phyloP scores from a whole-genome alignment of 495 filamentous ascomycete species.

The Hypoxylon lenormandii region DNA sequence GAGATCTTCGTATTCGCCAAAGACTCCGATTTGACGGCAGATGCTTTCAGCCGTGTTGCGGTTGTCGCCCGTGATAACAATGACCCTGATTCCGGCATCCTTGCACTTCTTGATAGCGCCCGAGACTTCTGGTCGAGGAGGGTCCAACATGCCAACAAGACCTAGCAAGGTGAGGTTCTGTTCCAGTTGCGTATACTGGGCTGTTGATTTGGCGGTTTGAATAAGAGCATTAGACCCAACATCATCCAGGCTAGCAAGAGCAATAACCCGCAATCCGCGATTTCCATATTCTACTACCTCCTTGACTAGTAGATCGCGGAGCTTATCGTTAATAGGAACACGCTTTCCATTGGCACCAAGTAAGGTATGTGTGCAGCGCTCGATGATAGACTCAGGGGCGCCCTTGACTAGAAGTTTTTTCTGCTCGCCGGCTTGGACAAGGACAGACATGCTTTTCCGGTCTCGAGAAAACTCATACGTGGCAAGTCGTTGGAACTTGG shows the following conservation, averaged over 20 bases:
- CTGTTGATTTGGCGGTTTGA: constrained; percentile 78
- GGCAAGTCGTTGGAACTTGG: constrained; percentile 75
- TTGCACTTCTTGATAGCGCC: constrained; percentile 87
- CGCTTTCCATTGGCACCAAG: constrained; percentile 79
- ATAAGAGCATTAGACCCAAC: constrained; percentile 76
- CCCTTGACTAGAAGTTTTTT: constrained; percentile 95
- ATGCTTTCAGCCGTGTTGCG: constrained; percentile 97
- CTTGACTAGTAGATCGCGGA: constrained; percentile 73
- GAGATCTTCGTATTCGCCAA: constrained; percentile 82
- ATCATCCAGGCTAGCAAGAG: constrained; percentile 82
- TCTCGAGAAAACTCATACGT: constrained; percentile 98
- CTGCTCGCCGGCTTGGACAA: constrained; percentile 74
- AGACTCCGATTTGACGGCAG: constrained; percentile 95
- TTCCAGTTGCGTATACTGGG: constrained; percentile 87
- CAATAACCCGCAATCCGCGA: constrained; percentile 92
- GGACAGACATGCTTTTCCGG: constrained; percentile 98
- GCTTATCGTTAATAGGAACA: constrained; percentile 74
- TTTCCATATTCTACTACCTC: constrained; percentile 91
- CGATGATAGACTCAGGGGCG: constrained; percentile 91
- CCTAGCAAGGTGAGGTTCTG: constrained; percentile 93
- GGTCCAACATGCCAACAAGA: constrained; percentile 96
- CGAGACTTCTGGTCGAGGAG: constrained; percentile 92
- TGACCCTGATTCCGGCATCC: constrained; percentile 92
- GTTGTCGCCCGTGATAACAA: constrained; percentile 98
- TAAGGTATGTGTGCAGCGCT: constrained; percentile 84